phyloP scores from a whole-genome alignment of 2,329 filamentous ascomycete genomes.

The Bertia moriformis region DNA sequence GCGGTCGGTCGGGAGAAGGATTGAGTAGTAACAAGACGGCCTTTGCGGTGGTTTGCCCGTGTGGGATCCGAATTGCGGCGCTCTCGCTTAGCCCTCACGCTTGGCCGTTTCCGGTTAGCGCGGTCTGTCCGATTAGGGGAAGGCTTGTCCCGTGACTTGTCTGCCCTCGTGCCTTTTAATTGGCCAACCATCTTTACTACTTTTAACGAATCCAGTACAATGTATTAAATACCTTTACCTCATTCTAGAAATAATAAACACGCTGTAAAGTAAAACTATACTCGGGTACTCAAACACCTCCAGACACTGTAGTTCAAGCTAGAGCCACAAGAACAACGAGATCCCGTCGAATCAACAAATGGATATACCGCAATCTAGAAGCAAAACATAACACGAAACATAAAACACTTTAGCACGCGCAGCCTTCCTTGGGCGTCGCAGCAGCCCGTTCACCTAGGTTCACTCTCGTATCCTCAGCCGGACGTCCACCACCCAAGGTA shows the following conservation, averaged over 20 bases:
- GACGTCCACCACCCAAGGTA: conserved; percentile 29
- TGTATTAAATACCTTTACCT: no score
- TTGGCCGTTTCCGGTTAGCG: background rate
- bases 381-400: background rate
- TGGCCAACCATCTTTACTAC: background rate
- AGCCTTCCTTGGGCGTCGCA: conserved; percentile 72
- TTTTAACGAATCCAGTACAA: no score
- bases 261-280: no score
- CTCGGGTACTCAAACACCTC: no score
- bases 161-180: background rate
- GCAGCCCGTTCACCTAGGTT: conserved; percentile 65
- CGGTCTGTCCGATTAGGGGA: background rate
- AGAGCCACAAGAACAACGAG: no score
- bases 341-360: no score
- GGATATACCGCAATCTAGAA: no score
- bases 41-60: background rate
- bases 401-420: conserved; percentile 54
- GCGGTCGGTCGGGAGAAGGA: background rate
- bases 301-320: no score
- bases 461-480: conserved; percentile 55
- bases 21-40: background rate
- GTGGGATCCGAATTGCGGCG: conserved; percentile 1
- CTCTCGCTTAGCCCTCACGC: background rate
- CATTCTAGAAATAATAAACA: no score
- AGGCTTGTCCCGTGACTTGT: background rate